A percentile compares a stretch with the other conserved stretches of the same genome.
Evolutionary conservation across 202 grass and related monocot species (phyloP).

Genomic region (Miscanthus sacchariflorus): DNA sequence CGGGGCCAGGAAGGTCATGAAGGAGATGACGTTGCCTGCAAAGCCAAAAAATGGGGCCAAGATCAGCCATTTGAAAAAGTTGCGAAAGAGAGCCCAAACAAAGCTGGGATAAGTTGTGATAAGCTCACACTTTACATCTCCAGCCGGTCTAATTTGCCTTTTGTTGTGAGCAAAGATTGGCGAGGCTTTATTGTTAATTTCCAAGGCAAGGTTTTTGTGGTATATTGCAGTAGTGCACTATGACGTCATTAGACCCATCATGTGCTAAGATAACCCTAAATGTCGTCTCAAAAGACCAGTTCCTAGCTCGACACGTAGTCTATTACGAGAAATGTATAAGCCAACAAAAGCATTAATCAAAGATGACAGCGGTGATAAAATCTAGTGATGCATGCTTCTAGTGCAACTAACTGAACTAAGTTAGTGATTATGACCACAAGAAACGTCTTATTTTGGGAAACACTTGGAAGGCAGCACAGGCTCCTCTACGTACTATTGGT

Average conservation of each 20-base stretch:
- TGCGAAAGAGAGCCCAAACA: background rate
- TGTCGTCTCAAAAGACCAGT: background rate
- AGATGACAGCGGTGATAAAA: too few relatives aligned
- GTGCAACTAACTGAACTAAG: background rate
- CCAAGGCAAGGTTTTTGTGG: too few relatives aligned
- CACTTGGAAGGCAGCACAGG: background rate
- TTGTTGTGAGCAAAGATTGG: conserved; percentile 20
- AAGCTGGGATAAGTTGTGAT: conserved; percentile 33
- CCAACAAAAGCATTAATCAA: conserved; percentile 1
- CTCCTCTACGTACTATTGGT: background rate
- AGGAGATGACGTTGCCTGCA: conserved; percentile 96
- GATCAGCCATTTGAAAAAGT: conserved; percentile 31
- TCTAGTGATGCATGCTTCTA: background rate
- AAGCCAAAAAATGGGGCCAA: conserved; percentile 12
- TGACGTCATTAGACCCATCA: too few relatives aligned
- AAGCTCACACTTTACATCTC: conserved; percentile 22
- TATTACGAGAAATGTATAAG: background rate
- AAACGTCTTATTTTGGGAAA: conserved; percentile 10
- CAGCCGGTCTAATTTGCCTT: background rate
- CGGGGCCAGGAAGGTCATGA: conserved; percentile 84
- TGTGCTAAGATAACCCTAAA: background rate
- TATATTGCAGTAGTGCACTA: too few relatives aligned
- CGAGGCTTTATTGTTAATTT: background rate
- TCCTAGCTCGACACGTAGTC: background rate
- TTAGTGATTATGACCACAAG: background rate